Evolutionary conservation across 208 protist genomes (phyloP).

Genomic region (Leishmania amazonensis): DNA sequence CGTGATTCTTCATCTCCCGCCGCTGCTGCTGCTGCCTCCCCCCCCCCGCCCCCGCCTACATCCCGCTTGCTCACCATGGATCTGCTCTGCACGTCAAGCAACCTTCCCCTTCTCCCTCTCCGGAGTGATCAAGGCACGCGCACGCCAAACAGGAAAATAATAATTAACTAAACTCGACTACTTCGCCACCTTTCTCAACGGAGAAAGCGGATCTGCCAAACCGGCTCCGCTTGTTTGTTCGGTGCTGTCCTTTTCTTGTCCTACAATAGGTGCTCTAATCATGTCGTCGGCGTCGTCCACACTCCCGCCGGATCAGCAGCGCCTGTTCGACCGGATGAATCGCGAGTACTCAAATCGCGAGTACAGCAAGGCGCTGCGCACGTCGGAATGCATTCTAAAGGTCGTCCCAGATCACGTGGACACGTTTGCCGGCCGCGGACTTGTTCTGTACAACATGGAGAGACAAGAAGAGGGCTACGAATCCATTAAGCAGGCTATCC

Average conservation of each 20-base stretch:
- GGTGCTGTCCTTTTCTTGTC: not conserved
- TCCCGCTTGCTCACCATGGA: not conserved
- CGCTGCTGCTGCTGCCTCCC: not conserved
- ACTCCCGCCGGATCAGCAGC: conserved; percentile 59
- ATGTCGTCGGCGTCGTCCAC: not conserved
- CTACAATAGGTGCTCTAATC: not conserved
- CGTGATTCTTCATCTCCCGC: too few relatives aligned
- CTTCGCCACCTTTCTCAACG: not conserved
- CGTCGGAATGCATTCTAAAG: conserved; percentile 71
- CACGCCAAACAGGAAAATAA: not conserved
- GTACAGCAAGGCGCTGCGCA: conserved; percentile 79
- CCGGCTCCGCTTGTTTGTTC: not conserved
- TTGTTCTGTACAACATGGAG: conserved; percentile 75
- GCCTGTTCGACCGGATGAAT: conserved; percentile 79
- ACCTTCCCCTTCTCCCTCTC: not conserved
- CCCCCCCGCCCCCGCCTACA: not conserved
- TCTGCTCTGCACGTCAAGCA: not conserved
- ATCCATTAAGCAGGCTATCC: conserved; percentile 60
- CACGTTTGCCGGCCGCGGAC: conserved; percentile 81
- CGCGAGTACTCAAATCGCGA: conserved; percentile 79
- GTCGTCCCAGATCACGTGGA: conserved; percentile 76
- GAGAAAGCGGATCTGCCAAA: not conserved
- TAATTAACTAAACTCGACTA: not conserved
- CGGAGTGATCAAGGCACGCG: not conserved
- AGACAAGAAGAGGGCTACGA: conserved; percentile 74